Evolutionary conservation across 805 yeast species (phyloP).

Genomic region (Cyberlindnera misumaiensis): DNA sequence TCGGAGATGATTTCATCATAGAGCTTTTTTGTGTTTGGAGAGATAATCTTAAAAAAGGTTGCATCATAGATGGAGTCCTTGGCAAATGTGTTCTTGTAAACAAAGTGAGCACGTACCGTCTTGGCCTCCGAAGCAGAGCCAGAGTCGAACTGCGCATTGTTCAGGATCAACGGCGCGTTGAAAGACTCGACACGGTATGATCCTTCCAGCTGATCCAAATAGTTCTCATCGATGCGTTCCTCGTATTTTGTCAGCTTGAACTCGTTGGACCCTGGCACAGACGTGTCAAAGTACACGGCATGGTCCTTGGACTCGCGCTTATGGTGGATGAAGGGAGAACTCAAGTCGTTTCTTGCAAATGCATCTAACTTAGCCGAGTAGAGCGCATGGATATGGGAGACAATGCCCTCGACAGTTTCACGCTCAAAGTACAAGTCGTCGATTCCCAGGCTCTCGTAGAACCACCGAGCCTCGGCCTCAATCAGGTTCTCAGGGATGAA

Average conservation of each 20-base stretch:
- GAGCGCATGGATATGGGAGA: constrained; percentile 77
- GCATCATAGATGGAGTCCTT: constrained; percentile 61
- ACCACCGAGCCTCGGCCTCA: constrained; percentile 85
- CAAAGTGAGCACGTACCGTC: constrained; percentile 67
- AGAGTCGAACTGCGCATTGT: constrained; percentile 26
- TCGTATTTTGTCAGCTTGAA: constrained; percentile 50
- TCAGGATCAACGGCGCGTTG: constrained; percentile 50
- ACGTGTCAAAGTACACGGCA: constrained; percentile 85
- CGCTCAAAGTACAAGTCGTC: constrained; percentile 89
- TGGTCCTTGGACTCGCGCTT: constrained; percentile 76
- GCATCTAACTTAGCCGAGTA: constrained; percentile 93
- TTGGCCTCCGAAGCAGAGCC: constrained; percentile 25
- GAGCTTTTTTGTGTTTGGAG: constrained; percentile 69
- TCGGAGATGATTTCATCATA: constrained; percentile 67
- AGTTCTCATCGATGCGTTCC: constrained; percentile 71
- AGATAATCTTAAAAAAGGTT: constrained; percentile 70
- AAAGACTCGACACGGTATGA: constrained; percentile 74
- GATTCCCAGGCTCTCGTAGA: constrained; percentile 79
- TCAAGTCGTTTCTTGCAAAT: constrained; percentile 52
- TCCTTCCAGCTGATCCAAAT: constrained; percentile 48
- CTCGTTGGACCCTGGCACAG: constrained; percentile 40
- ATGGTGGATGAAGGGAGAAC: constrained; percentile 62
- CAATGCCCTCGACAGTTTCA: constrained; percentile 74
- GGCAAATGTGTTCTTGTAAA: constrained; percentile 63
- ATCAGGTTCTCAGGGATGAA: constrained; percentile 84